phyloP scores from a whole-genome alignment of 176 grass and related monocot genomes.

The Olyra latifolia region DNA sequence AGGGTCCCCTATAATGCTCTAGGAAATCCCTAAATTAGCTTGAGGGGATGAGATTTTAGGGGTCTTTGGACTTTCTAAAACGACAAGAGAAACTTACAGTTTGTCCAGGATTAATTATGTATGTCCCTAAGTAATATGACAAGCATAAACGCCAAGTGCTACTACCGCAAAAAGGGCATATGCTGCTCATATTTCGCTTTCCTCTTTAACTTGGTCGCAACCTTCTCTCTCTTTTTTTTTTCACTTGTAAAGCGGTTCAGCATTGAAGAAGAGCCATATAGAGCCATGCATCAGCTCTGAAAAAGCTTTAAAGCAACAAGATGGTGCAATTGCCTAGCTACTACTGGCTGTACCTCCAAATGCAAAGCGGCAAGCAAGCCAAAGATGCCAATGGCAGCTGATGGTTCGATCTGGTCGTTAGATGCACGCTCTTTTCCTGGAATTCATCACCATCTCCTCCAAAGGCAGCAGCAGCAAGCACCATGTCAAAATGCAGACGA shows the following conservation, averaged over 20 bases:
- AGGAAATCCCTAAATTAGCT: too few relatives aligned
- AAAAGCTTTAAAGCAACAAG: not conserved
- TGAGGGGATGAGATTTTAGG: too few relatives aligned
- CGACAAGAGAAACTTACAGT: not conserved
- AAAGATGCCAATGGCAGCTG: slow-evolving; percentile 26
- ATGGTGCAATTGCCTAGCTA: not conserved
- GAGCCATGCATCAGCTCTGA: not conserved
- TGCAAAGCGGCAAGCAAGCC: not conserved
- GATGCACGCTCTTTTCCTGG: not conserved
- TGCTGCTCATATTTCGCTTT: not conserved
- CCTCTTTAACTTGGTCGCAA: not conserved
- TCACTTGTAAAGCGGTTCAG: not conserved
- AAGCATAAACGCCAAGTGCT: not conserved
- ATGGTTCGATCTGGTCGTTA: slow-evolving; percentile 21
- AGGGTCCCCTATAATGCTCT: too few relatives aligned
- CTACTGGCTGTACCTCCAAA: not conserved
- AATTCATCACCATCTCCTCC: slow-evolving; percentile 13
- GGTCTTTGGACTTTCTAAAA: not conserved
- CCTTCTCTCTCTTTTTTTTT: not conserved
- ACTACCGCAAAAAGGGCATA: not conserved
- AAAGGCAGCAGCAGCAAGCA: not conserved
- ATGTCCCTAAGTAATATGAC: not conserved
- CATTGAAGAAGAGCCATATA: not conserved
- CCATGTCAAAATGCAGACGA: slow-evolving; percentile 17
- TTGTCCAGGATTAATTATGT: not conserved